Evolutionary conservation across 495 filamentous ascomycete species (phyloP).

Genomic region (Aspergillus carlsbadensis): DNA sequence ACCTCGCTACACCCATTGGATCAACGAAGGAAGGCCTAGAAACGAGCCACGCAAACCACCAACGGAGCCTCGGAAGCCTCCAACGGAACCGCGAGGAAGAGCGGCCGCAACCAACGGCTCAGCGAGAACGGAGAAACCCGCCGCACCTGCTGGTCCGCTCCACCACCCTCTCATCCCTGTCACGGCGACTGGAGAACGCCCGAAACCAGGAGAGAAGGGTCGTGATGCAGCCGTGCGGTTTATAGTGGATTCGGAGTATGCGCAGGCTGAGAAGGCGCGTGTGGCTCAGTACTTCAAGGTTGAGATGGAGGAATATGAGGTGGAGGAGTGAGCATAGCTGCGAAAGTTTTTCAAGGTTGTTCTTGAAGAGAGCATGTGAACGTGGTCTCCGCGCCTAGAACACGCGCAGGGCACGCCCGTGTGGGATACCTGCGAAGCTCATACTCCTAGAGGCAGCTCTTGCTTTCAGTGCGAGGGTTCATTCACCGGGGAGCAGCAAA

Average conservation of each 20-base stretch:
- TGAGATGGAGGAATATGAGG: constrained; percentile 69
- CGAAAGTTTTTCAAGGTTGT: too few species aligned
- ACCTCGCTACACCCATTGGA: constrained; percentile 52
- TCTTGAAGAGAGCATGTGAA: too few species aligned
- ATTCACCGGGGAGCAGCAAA: too few species aligned
- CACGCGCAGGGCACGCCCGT: too few species aligned
- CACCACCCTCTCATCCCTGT: constrained; percentile 31
- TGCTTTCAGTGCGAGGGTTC: too few species aligned
- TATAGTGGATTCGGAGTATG: constrained; percentile 80
- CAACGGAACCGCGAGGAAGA: too few species aligned
- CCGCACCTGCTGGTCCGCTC: neutral
- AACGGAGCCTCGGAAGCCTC: constrained; percentile 20
- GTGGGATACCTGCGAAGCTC: too few species aligned
- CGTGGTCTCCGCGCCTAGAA: too few species aligned
- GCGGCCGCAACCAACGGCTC: constrained; percentile 3
- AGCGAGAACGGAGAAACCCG: constrained; percentile 2
- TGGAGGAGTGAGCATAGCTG: constrained; percentile 27
- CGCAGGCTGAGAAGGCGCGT: constrained; percentile 63
- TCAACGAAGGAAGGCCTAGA: constrained; percentile 12
- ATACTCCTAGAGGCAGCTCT: too few species aligned
- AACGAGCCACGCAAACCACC: constrained; percentile 3
- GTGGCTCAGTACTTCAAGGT: constrained; percentile 69
- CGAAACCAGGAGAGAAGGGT: constrained; percentile 50
- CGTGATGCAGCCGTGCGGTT: constrained; percentile 83
- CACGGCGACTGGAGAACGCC: constrained; percentile 46